Evolutionary conservation across 2,329 filamentous ascomycete species (phyloP).

Genomic region (Diaporthe longicolla): DNA sequence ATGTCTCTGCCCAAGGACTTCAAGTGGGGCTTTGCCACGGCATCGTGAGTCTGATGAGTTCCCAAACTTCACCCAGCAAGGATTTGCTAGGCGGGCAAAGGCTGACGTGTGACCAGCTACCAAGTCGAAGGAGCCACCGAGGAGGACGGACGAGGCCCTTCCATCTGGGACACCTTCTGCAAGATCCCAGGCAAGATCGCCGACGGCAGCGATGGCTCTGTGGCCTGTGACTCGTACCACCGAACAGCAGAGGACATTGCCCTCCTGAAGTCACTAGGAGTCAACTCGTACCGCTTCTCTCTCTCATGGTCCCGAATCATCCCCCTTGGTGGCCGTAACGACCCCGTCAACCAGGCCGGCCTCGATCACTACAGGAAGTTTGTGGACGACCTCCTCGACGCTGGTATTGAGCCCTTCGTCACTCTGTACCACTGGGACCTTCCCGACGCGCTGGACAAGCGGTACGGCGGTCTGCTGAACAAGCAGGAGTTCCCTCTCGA

Average conservation of each 20-base stretch:
- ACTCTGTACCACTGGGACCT: slow-evolving; percentile 93
- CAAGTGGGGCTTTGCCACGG: slow-evolving; percentile 85
- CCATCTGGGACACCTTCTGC: slow-evolving; percentile 94
- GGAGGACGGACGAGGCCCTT: slow-evolving; percentile 83
- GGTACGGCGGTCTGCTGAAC: slow-evolving; percentile 86
- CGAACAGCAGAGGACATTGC: slow-evolving; percentile 82
- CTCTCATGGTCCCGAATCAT: slow-evolving; percentile 89
- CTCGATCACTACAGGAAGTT: slow-evolving; percentile 84
- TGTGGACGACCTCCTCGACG: slow-evolving; percentile 81
- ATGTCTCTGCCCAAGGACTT: slow-evolving; percentile 79
- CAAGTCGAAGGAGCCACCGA: slow-evolving; percentile 85
- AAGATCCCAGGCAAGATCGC: slow-evolving; percentile 86
- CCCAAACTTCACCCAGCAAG: not conserved
- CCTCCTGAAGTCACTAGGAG: slow-evolving; percentile 80
- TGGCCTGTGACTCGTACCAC: slow-evolving; percentile 91
- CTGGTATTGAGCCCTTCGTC: slow-evolving; percentile 84
- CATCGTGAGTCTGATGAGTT: slow-evolving; percentile 66
- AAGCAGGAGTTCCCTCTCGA: slow-evolving; percentile 86
- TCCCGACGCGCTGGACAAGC: slow-evolving; percentile 81
- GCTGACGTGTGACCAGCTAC: slow-evolving; percentile 69
- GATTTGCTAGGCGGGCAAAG: not conserved
- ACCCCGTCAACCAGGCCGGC: slow-evolving; percentile 84
- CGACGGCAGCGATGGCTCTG: slow-evolving; percentile 79
- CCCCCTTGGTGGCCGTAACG: slow-evolving; percentile 85
- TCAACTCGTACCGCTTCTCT: slow-evolving; percentile 86